Base-by-base conservation (phyloP, 768 basidiomycete species). In the Tricholoma sp. region DNA sequence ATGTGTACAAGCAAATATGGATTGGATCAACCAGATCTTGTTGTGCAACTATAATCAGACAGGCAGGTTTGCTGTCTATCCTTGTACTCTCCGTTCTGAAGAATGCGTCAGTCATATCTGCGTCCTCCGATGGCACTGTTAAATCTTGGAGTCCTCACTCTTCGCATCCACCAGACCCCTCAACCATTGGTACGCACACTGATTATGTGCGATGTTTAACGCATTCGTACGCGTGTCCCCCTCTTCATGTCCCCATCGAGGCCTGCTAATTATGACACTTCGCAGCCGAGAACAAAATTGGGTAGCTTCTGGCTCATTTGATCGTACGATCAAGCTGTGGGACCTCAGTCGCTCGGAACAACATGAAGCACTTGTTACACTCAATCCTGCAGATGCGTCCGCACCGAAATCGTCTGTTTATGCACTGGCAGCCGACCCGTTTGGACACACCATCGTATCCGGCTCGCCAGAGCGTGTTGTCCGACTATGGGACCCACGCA, bases 1-100 rank as follows among this genome's bases (percentile, higher is more conserved):
- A 69, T 88, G 86, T 57, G 85, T 87, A 8, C 94, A 98, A 67
- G 81, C 84, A 5, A 94, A 98, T 69, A 86, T 86, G 0, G 95
- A 98, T 72, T 99, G 96, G 96, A 84, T 98, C 34, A 99, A 97
- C 67, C 96, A 98, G 64, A 83, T 98, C 49, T 67, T 94, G 2
- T 79, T 99, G 16, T 94, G 91, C 73, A 95, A 98, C 67, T 79
- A 85, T 59, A 94, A 97, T 62, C 94, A 95, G 68, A 97, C 89
- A 3, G 76, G 91, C 88, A 50, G 29, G 29, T 50, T 19, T 9
- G 24, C 8, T 8, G 16, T 18, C n/a, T 7, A 27, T 31, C 29
- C 45, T 84, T 72, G 2, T 27, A 1, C 5, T 45, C 37, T 37
- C 3, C 32, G 45, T 58, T 14, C 43, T 18, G 24, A 52, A 16